Base-by-base conservation (phyloP, 2,329 filamentous ascomycete species). In the Cadophora gregata region DNA sequence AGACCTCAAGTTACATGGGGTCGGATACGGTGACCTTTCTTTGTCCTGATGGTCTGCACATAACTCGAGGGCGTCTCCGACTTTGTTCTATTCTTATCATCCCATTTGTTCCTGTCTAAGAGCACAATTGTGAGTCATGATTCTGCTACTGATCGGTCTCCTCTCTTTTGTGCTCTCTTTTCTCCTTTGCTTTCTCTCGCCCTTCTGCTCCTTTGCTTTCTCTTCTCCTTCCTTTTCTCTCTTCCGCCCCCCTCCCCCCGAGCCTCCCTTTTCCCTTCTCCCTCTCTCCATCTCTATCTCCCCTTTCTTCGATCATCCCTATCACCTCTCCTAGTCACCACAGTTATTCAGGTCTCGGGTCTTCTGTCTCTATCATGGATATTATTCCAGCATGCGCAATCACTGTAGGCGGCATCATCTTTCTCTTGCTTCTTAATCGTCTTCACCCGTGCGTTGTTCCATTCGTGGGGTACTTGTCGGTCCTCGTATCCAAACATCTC, bases 1-100 rank as follows among this genome's bases (percentile, higher is more conserved):
- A 59, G n/a, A 59, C 55, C 38, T 59, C n/a, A 59, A 27, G 55
- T 33, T 59, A 59, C 55, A 45, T 59, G 24, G 33, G 55, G 33
- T 59, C 24, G 10, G n/a, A 59, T 59, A 42, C 19, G 29, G 29
- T 36, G 5, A 36, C 55, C 29, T 27, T 36, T 58, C 21, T 58
- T 58, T 16, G 55, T 58, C 55, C 21, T 58, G 10, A 58, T 58
- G 29, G 29, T 51, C 24, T 42, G 24, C 55, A 58, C 29, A 4
- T 19, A 58, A 58, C n/a, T 58, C 31, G 21, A 58, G 31, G 55
- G 21, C 55, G 7, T 58, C 16, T 12, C 25, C 29, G 31, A 42
- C 21, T 42, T 16, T 58, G 7, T 36, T 58, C 16, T 58, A 42
- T 42, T 58, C 29, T 25, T 58, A 9, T 42, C 16, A 58, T 58